Percentiles rank a stretch among this genome's conserved stretches.
phyloP scores from a whole-genome alignment of 257 asterid genomes.

The Salvia splendens region DNA sequence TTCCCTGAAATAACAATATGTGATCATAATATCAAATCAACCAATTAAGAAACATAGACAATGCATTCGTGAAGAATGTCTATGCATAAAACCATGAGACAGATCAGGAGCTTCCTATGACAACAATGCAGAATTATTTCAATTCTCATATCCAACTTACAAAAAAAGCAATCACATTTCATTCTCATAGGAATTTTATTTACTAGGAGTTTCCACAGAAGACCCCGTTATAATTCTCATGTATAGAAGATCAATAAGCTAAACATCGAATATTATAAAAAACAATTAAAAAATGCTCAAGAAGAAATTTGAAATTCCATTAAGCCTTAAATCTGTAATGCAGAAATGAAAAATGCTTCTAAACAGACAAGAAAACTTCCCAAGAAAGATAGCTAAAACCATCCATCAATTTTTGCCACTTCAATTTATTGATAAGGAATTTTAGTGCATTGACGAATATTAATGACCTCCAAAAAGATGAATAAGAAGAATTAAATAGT shows the following conservation, averaged over 20 bases:
- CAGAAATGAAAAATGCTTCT: background rate
- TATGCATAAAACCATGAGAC: background rate
- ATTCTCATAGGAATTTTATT: background rate
- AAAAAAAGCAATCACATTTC: background rate
- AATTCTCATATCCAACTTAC: background rate
- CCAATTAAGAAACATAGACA: background rate
- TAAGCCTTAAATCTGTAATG: background rate
- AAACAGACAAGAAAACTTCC: background rate
- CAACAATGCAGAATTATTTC: background rate
- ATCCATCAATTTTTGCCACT: conserved; percentile 1
- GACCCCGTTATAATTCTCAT: background rate
- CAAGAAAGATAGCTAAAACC: background rate
- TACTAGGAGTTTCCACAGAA: too few relatives aligned
- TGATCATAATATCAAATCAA: background rate
- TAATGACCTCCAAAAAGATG: background rate
- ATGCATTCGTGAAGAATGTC: background rate
- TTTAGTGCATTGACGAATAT: background rate
- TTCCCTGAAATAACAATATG: background rate
- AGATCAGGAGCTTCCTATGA: background rate
- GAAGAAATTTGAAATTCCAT: background rate
- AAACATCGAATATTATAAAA: background rate
- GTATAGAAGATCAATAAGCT: background rate
- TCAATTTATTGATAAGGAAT: background rate
- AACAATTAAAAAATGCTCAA: too few relatives aligned
- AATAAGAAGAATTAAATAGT: background rate